Conservation (phyloP, 2,329 filamentous ascomycete species). For the Penicillium sp. region DNA sequence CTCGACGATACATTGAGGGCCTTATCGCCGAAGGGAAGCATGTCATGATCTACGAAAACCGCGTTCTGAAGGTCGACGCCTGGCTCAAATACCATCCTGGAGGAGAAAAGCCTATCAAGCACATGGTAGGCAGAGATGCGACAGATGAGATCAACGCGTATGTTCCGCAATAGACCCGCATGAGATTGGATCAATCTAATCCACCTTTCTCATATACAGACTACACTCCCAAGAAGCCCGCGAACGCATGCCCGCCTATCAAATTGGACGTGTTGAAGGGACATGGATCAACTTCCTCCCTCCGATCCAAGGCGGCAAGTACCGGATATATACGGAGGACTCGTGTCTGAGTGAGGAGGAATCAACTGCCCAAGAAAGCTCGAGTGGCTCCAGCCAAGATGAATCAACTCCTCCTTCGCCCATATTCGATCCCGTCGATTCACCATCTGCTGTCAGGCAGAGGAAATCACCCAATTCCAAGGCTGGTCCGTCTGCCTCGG, state of each 20-base stretch:
- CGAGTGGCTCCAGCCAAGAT: slow-evolving; percentile 55
- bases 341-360: slow-evolving; percentile 44
- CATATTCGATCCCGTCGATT: slow-evolving; percentile 57
- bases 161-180: slow-evolving; percentile 37
- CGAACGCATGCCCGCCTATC: slow-evolving; percentile 75
- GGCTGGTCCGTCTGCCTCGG: slow-evolving; percentile 27
- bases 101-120: slow-evolving; percentile 83
- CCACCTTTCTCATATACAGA: slow-evolving; percentile 47
- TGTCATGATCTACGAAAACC: slow-evolving; percentile 77
- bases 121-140: slow-evolving; percentile 92
- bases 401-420: slow-evolving; percentile 61
- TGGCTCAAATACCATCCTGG: slow-evolving; percentile 92
- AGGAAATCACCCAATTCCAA: slow-evolving; percentile 32
- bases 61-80: slow-evolving; percentile 82
- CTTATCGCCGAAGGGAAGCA: slow-evolving; percentile 79
- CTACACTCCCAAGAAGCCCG: slow-evolving; percentile 80
- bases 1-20: slow-evolving; percentile 70
- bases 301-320: slow-evolving; percentile 86
- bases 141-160: slow-evolving; percentile 93
- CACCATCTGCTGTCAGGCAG: slow-evolving; percentile 36
- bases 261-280: slow-evolving; percentile 79
- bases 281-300: slow-evolving; percentile 85
- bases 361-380: slow-evolving; percentile 31
- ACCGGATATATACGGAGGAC: slow-evolving; percentile 57
- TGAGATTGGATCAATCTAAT: slow-evolving; percentile 15